Evolutionary conservation across 768 basidiomycete genomes (phyloP).

Genomic region (Tubosaeta brunneosetosa): DNA sequence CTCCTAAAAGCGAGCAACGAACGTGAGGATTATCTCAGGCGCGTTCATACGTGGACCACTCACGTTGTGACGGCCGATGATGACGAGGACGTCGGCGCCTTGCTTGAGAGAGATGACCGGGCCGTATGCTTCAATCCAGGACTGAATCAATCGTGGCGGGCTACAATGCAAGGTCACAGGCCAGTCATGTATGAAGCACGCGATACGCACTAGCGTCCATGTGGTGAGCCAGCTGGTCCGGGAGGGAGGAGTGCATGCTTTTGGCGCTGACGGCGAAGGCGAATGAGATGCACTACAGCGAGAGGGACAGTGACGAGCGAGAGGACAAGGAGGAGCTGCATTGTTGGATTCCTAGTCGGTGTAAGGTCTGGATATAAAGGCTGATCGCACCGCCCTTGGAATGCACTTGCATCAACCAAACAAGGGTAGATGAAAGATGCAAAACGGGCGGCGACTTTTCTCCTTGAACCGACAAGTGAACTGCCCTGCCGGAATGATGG

Average conservation of each 20-base stretch:
- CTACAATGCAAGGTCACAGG: slow-evolving; percentile 1
- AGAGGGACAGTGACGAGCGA: not conserved
- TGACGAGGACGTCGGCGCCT: slow-evolving; percentile 24
- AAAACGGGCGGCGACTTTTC: not conserved
- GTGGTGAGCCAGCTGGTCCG: slow-evolving; percentile 18
- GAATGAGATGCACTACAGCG: slow-evolving; percentile 4
- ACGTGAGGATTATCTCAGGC: not conserved
- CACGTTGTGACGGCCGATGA: slow-evolving; percentile 21
- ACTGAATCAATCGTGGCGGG: slow-evolving; percentile 15
- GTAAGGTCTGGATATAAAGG: not conserved
- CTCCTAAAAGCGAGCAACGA: slow-evolving; percentile 9
- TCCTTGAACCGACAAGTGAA: not conserved
- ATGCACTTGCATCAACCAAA: too few relatives aligned
- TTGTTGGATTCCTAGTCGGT: not conserved
- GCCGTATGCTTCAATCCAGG: slow-evolving; percentile 26
- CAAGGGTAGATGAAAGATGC: not conserved
- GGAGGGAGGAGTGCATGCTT: slow-evolving; percentile 17
- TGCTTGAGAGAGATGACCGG: slow-evolving; percentile 24
- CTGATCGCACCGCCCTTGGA: not conserved
- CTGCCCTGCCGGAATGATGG: not conserved
- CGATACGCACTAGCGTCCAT: slow-evolving; percentile 16
- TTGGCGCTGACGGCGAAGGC: not conserved
- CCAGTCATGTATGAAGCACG: not conserved
- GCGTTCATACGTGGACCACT: not conserved
- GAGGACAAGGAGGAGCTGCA: not conserved